A percentile compares a stretch with the other conserved stretches of the same genome.
phyloP scores from a whole-genome alignment of 371 early-diverging fungal genomes.

The Coemansia sp. region DNA sequence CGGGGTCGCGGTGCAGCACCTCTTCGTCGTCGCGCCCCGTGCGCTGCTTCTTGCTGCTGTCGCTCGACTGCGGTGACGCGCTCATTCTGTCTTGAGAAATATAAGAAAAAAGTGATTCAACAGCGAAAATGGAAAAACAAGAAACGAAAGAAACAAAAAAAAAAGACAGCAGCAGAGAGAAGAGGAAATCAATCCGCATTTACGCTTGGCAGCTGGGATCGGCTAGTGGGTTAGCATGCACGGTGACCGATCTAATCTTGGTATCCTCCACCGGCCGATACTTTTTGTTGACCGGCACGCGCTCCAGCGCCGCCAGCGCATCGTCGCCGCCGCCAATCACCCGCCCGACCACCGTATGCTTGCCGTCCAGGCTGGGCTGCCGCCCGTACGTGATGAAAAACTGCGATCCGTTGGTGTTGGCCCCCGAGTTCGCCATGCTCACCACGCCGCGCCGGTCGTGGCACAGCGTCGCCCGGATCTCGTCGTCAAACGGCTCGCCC shows the following conservation, averaged over 20 bases:
- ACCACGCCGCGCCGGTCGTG: slow-evolving; percentile 74
- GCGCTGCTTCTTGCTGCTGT: slow-evolving; percentile 10
- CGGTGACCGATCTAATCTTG: slow-evolving; percentile 73
- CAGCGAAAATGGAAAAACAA: too few species aligned
- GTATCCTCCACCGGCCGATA: slow-evolving; percentile 81
- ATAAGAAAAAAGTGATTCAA: slow-evolving; percentile 2
- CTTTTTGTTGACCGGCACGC: slow-evolving; percentile 81
- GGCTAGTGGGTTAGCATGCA: slow-evolving; percentile 97
- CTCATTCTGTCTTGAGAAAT: slow-evolving; percentile 4
- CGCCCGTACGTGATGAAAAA: slow-evolving; percentile 97
- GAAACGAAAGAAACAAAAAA: background rate
- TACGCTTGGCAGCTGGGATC: slow-evolving; percentile 50
- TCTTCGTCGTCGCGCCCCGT: slow-evolving; percentile 43
- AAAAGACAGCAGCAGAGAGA: background rate
- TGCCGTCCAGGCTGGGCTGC: slow-evolving; percentile 93
- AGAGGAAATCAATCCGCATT: background rate
- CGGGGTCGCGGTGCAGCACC: slow-evolving; percentile 64
- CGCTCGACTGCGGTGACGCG: background rate
- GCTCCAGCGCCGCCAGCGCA: slow-evolving; percentile 83
- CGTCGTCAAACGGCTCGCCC: slow-evolving; percentile 96
- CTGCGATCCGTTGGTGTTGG: slow-evolving; percentile 91
- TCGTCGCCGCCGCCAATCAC: slow-evolving; percentile 89
- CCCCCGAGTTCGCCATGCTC: slow-evolving; percentile 98
- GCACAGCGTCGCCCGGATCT: slow-evolving; percentile 71
- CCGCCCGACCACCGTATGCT: slow-evolving; percentile 93